Base-by-base conservation (phyloP, 805 yeast species). In the Cyberlindnera mycetangii region DNA sequence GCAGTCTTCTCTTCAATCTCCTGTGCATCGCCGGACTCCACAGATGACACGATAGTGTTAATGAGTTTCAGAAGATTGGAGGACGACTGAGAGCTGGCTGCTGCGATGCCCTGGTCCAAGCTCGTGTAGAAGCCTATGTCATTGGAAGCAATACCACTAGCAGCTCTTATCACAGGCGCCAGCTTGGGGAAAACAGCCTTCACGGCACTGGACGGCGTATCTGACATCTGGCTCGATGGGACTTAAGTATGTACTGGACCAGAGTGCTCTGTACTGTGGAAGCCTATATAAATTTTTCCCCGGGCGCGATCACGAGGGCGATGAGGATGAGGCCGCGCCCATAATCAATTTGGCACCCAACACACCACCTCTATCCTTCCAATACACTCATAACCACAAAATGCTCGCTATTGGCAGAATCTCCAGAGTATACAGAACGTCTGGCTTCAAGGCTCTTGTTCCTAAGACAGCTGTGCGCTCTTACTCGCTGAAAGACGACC, bases 111-210 rank as follows among this genome's bases (percentile, higher is more conserved):
- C 3, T 67, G 55, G 55, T 87, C 92, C 11, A 88, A 58, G 37
- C 86, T 79, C 37, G 73, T 69, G 62, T 81, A 79, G 57, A 90
- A 93, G 24, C 75, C 78, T n/a, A 89, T 74, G 67, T 92, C 98
- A 44, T 85, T 85, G 0, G 88, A 78, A 2, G 86, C 85, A 34
- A 90, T 63, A 2, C 85, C 80, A 3, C 83, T 70, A 0, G 95
- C 74, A 3, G 84, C 75, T 48, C 95, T 70, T 32, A 86, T 78
- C 3, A 82, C 68, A 10, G 74, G 69, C 38, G 78, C 72, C n/a
- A 81, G 67, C 45, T 72, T 62, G 10, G 81, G 76, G 16, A 79
- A 59, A 0, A 49, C 42, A 1, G 41, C 21, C 21, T 44, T 31
- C 12, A 41, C 39, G 2, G 28, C 40, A 9, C 15, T 11, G 3